phyloP scores from a whole-genome alignment of 495 filamentous ascomycete species.

The Neurospora sp. region DNA sequence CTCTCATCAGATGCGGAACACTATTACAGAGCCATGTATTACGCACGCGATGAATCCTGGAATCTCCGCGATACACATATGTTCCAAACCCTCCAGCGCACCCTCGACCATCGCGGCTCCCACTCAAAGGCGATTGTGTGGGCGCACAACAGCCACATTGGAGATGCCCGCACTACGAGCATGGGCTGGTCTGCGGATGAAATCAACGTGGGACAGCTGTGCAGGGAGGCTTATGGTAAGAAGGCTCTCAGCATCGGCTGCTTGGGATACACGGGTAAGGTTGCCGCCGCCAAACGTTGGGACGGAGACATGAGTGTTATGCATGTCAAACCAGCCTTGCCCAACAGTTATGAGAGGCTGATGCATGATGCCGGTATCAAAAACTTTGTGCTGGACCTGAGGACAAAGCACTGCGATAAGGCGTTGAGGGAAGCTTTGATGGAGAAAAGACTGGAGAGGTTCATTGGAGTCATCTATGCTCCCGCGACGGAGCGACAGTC shows the following conservation, averaged over 20 bases:
- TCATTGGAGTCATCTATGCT: slow-evolving; percentile 52
- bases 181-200: slow-evolving; percentile 43
- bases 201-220: slow-evolving; percentile 47
- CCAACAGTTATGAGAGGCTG: slow-evolving; percentile 25
- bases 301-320: slow-evolving; percentile 48
- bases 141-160: slow-evolving; percentile 53
- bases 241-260: slow-evolving; percentile 44
- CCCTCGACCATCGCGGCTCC: slow-evolving; percentile 33
- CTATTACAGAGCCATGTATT: slow-evolving; percentile 53
- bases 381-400: slow-evolving; percentile 41
- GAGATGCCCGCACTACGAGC: slow-evolving; percentile 47
- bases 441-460: slow-evolving; percentile 37
- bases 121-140: slow-evolving; percentile 45
- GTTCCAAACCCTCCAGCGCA: slow-evolving; percentile 43
- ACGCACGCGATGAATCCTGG: slow-evolving; percentile 45
- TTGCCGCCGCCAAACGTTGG: slow-evolving; percentile 47
- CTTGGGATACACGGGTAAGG: slow-evolving; percentile 44
- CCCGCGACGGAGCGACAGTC: slow-evolving; percentile 44
- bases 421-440: slow-evolving; percentile 32
- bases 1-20: slow-evolving; percentile 36
- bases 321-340: slow-evolving; percentile 21
- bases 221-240: slow-evolving; percentile 37
- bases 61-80: slow-evolving; percentile 49
- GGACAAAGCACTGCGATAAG: slow-evolving; percentile 26
- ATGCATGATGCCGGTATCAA: slow-evolving; percentile 26